These are phyloP conservation scores for Macrolepiota dolichaula DNA, from an alignment of 768 basidiomycete species.

Conservation along the genomic window DNA sequence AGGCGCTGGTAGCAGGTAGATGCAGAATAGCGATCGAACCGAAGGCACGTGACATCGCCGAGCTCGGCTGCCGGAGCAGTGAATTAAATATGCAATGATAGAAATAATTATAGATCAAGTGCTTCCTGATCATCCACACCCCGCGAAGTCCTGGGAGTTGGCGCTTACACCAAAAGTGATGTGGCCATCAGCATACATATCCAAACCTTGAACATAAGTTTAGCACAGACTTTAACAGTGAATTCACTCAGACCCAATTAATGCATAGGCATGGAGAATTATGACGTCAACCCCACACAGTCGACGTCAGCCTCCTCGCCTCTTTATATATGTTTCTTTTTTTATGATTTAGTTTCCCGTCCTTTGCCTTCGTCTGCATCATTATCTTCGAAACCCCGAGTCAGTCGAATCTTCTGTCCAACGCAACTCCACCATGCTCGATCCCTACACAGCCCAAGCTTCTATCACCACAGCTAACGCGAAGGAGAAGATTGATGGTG, in stretches of 20 bases:
- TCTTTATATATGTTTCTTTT: background rate
- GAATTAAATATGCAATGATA: too few relatives aligned
- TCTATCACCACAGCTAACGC: slow-evolving; percentile 54
- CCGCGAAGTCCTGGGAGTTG: background rate
- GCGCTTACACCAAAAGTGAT: background rate
- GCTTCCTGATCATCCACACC: background rate
- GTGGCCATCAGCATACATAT: background rate
- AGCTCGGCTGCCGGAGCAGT: too few relatives aligned
- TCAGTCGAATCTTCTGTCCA: background rate
- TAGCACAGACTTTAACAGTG: background rate
- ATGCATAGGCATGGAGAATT: too few relatives aligned
- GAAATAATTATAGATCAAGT: too few relatives aligned
- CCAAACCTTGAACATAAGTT: background rate
- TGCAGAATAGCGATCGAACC: background rate
- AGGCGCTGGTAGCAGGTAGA: background rate
- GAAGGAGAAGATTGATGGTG: slow-evolving; percentile 66
- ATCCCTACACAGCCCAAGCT: slow-evolving; percentile 70
- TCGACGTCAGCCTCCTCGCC: background rate
- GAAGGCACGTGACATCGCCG: too few relatives aligned
- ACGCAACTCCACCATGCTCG: slow-evolving; percentile 39
- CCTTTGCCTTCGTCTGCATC: background rate
- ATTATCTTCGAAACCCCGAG: background rate
- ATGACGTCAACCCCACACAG: slow-evolving; percentile 4
- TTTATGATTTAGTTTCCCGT: too few relatives aligned
- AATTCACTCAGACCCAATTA: too few relatives aligned